Percentiles rank a stretch among this genome's conserved stretches.
These are phyloP conservation scores for Tuctoria greenei DNA, from an alignment of 176 grass and related monocot species.

Conservation along the genomic window DNA sequence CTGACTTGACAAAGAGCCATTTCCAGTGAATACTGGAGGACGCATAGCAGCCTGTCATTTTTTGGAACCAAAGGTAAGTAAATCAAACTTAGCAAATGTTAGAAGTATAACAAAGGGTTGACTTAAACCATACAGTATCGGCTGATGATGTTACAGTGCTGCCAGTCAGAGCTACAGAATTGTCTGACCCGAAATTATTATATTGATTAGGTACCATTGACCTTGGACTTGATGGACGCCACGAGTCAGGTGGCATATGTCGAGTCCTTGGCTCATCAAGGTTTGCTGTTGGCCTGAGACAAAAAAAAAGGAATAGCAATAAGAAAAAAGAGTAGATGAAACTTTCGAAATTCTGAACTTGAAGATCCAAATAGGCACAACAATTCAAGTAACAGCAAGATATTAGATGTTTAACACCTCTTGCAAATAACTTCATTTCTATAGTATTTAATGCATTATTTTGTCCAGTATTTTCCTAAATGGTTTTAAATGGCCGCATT, in stretches of 20 bases:
- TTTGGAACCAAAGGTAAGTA: constrained; percentile 31
- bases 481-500: too few relatives aligned
- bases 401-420: not conserved
- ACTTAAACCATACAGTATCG: constrained; percentile 62
- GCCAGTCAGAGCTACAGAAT: constrained; percentile 45
- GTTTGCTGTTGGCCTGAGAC: constrained; percentile 72
- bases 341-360: not conserved
- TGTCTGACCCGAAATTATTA: constrained; percentile 67
- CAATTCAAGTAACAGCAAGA: not conserved
- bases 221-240: constrained; percentile 70
- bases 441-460: not conserved
- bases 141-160: constrained; percentile 52
- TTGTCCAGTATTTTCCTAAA: not conserved
- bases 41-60: constrained; percentile 56
- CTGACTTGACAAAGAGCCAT: constrained; percentile 62
- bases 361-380: not conserved
- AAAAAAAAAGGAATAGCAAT: constrained; percentile 30
- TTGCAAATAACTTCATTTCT: constrained; percentile 10
- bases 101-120: constrained; percentile 29
- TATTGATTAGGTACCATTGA: constrained; percentile 64
- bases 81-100: constrained; percentile 13
- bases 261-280: constrained; percentile 78
- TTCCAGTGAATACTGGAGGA: constrained; percentile 45
- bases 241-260: constrained; percentile 61
- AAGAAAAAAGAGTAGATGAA: not conserved